Percentiles rank a stretch among this genome's conserved stretches.
Evolutionary conservation across 768 basidiomycete genomes (phyloP).

Genomic region (Rhodotorula sphaerocarpa): DNA sequence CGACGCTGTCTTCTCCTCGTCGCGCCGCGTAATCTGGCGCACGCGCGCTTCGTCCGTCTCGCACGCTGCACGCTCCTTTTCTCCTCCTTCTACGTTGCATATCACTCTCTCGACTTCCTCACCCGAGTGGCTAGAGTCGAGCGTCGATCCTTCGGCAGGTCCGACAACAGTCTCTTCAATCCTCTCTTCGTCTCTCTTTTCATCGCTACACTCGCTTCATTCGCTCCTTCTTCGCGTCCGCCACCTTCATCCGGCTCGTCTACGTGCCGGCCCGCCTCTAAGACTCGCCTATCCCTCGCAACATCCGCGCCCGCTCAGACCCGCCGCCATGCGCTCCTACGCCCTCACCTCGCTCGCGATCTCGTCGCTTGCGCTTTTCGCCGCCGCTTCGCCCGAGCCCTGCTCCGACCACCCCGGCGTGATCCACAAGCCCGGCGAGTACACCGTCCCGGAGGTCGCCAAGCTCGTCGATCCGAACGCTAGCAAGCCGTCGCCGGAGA

Average conservation of each 20-base stretch:
- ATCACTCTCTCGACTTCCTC: no score
- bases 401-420: constrained; percentile 29
- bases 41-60: no score
- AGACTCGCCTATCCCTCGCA: not conserved
- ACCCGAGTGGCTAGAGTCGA: no score
- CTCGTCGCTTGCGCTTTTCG: constrained; percentile 20
- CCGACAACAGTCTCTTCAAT: no score
- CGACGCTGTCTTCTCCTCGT: no score
- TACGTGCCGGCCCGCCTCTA: not conserved
- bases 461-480: constrained; percentile 8
- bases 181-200: not conserved
- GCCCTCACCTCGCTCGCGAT: constrained; percentile 12
- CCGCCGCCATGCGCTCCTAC: constrained; percentile 19
- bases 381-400: constrained; percentile 18
- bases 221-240: not conserved
- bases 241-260: not conserved
- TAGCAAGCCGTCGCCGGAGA: not conserved
- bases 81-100: no score
- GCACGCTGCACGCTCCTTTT: no score
- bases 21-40: no score
- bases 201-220: no score
- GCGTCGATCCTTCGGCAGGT: no score
- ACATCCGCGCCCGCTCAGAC: not conserved
- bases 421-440: constrained; percentile 8
- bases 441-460: constrained; percentile 4